phyloP scores from a whole-genome alignment of 2,329 filamentous ascomycete species.

The Curvularia spicifera region DNA sequence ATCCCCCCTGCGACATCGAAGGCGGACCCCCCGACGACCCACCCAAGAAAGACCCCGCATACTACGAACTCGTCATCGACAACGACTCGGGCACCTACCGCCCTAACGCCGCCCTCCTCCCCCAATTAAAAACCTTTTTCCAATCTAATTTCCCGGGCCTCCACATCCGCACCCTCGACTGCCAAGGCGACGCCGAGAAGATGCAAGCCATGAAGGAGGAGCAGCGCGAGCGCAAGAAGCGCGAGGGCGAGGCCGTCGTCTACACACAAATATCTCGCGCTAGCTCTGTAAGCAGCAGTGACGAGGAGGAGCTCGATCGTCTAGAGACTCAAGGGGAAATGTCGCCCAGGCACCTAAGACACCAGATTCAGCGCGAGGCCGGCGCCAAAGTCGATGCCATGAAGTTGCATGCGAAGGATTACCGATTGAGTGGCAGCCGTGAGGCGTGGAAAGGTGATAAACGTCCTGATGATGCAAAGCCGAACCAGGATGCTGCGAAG shows the following conservation, averaged over 20 bases:
- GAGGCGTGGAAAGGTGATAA: constrained; percentile 18
- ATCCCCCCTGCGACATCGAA: constrained; percentile 60
- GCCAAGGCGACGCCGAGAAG: constrained; percentile 71
- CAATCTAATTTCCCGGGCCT: constrained; percentile 77
- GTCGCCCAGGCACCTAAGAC: constrained; percentile 34
- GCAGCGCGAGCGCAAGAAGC: constrained; percentile 77
- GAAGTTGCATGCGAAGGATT: constrained; percentile 38
- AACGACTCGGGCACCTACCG: constrained; percentile 95
- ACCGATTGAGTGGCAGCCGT: constrained; percentile 16
- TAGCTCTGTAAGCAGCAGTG: constrained; percentile 60
- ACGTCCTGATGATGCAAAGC: not conserved
- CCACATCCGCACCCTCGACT: constrained; percentile 75
- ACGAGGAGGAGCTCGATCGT: constrained; percentile 63
- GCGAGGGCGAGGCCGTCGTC: constrained; percentile 58
- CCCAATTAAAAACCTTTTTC: constrained; percentile 73
- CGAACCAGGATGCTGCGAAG: not conserved
- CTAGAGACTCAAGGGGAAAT: constrained; percentile 35
- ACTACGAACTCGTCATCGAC: constrained; percentile 90
- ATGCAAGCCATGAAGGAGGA: constrained; percentile 77
- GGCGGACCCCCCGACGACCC: constrained; percentile 52
- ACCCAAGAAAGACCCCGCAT: constrained; percentile 58
- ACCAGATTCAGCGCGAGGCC: constrained; percentile 38
- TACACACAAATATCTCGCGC: constrained; percentile 60
- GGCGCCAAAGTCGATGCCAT: constrained; percentile 30
- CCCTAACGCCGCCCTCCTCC: constrained; percentile 78